Base-by-base conservation (phyloP, 1,284 basidiomycete species). In the Ceratobasidium sp. region DNA sequence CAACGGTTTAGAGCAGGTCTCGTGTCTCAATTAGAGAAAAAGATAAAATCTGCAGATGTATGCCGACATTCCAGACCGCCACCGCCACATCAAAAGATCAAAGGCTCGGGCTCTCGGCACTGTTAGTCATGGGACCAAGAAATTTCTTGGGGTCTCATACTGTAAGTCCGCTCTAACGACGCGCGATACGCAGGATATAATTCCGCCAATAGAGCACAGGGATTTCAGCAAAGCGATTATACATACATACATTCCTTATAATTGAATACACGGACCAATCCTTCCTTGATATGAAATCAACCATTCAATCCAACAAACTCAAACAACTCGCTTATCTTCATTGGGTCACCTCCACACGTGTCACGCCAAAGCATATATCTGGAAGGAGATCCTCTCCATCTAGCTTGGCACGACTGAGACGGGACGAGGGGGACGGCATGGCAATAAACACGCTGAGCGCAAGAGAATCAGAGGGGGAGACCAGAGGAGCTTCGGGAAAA, bases 391-490 rank as follows among this genome's bases (percentile, higher is more conserved):
- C 49, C 15, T 65, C 49, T n/a, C 22, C 22, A 13, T 65, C 62
- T 15, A 52, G 12, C 13, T 35, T 35, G 20, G 20, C 34, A 17
- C 15, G 27, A 25, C 22, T 49, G 13, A 40, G 49, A 20, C 17
- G 34, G 29, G 35, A 31, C 35, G 35, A 35, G 29, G 50, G 50
- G 7, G 62, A 65, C 1, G 62, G 62, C 62, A 65, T 65, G 27
- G 62, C n/a, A 35, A 65, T 65, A 32, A 65, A 53, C 3, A 65
- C 62, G 31, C 62, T 53, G 15, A 65, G 49, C 38, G 38, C 45
- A 25, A 64, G 32, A 25, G 31, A 22, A n/a, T 40, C 43, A 6
- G 20, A 31, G 13, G 17, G 31, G 8, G 62, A 17, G 15, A 17
- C 35, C 5, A 27, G 5, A 17, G 15, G 40, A 34, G 29, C 20